Evolutionary conservation across 768 basidiomycete species (phyloP).

Genomic region (Lactifluus volemus): DNA sequence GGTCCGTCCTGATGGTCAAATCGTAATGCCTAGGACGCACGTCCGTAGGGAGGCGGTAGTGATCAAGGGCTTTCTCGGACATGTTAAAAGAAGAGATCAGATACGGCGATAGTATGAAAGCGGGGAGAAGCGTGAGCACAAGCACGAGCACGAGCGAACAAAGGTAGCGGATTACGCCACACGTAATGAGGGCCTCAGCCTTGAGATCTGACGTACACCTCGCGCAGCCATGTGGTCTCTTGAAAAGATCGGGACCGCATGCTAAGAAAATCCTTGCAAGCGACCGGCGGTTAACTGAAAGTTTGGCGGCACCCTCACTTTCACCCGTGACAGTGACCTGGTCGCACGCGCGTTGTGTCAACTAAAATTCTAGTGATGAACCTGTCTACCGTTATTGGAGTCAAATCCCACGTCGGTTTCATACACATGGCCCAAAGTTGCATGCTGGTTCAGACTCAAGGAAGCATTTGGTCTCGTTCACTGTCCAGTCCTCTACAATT

Average conservation of each 20-base stretch:
- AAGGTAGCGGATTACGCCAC: not conserved
- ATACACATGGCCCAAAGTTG: too few relatives aligned
- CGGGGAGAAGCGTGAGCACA: not conserved
- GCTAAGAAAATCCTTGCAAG: not conserved
- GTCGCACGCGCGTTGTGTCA: too few relatives aligned
- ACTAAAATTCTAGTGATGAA: too few relatives aligned
- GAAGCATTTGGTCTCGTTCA: too few relatives aligned
- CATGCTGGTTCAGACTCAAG: too few relatives aligned
- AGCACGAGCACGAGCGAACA: not conserved
- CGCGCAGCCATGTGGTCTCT: slow-evolving; percentile 1
- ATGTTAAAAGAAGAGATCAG: not conserved
- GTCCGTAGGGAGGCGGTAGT: slow-evolving; percentile 56
- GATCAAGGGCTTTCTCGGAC: slow-evolving; percentile 12
- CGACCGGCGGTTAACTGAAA: not conserved
- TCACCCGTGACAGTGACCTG: too few relatives aligned
- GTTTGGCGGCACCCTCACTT: not conserved
- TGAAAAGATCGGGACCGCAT: not conserved
- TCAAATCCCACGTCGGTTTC: too few relatives aligned
- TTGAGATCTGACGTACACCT: not conserved
- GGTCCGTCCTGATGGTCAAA: slow-evolving; percentile 71
- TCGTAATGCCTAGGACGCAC: slow-evolving; percentile 73
- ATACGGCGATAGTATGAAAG: not conserved
- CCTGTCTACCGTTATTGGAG: too few relatives aligned
- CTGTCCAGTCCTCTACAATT: too few relatives aligned
- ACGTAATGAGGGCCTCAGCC: not conserved